Evolutionary conservation across 345 rosid species (phyloP).

Genomic region (Sisymbrium irio): DNA sequence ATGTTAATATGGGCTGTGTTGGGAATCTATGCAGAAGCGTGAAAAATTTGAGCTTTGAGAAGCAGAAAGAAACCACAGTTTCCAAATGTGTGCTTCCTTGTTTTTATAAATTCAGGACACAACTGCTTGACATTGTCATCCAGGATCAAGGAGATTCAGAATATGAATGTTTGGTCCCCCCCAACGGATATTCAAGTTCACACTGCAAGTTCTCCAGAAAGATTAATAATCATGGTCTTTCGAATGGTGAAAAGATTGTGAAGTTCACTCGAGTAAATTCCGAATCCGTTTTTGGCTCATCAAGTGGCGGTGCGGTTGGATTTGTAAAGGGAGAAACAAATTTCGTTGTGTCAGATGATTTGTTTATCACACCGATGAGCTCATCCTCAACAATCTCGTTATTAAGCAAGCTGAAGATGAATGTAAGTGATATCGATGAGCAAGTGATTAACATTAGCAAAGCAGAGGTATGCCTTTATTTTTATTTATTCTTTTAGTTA

Average conservation of each 20-base stretch:
- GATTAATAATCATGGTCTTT: background rate
- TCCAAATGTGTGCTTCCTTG: background rate
- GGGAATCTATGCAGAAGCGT: no score
- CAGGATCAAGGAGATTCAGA: background rate
- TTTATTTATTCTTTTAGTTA: background rate
- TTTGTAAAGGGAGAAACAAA: slow-evolving; percentile 10
- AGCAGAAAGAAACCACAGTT: background rate
- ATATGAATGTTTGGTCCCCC: slow-evolving; percentile 4
- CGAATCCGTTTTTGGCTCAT: no score
- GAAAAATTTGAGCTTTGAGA: background rate
- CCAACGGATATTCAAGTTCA: no score
- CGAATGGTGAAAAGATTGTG: background rate
- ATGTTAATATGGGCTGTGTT: background rate
- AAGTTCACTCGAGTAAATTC: background rate
- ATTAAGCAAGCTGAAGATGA: slow-evolving; percentile 13
- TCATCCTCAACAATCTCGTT: slow-evolving; percentile 21
- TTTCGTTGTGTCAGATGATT: slow-evolving; percentile 28
- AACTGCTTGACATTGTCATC: background rate
- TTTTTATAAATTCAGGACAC: background rate
- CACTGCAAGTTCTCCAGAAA: background rate
- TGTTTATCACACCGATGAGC: slow-evolving; percentile 12
- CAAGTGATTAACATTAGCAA: slow-evolving; percentile 23
- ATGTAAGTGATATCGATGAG: slow-evolving; percentile 11
- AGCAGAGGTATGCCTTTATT: slow-evolving; percentile 1
- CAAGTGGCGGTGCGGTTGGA: no score